Base-by-base conservation (phyloP, 208 protist species). In the Leishmania guyanensis region DNA sequence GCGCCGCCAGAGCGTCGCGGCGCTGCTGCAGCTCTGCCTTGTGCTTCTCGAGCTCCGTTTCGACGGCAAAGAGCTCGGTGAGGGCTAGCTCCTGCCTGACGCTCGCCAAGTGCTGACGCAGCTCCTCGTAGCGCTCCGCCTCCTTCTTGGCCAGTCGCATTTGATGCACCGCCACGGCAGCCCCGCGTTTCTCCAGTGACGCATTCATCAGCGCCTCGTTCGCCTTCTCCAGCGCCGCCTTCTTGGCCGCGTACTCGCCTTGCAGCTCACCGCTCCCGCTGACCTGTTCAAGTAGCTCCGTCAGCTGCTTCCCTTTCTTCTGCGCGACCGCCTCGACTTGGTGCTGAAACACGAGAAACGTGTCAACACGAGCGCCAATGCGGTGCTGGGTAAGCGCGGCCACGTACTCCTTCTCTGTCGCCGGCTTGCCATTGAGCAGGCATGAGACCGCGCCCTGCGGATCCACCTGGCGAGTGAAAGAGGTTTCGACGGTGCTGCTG, bases 271-370 rank as follows among this genome's bases (percentile, higher is more conserved):
- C 94, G 64, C 97, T 99, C 33, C 98, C 97, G 84, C 93, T 98
- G 33, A 99, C 91, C 53, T 97, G 80, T 84, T 99, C 99, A 16
- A 99, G 90, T n/a, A 99, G 80, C 51, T 94, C 90, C 9, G 99
- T 99, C 26, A 99, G 89, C 78, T 99, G 94, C 73, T 94, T 92
- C 29, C 98, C 93, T 50, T 88, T 95, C 78, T 99, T 99, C n/a
- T 94, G 90, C 5, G 98, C 98, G 5, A 99, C 89, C 3, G 84
- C 87, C 70, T 99, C 94, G 9, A 99, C 98, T 79, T 99, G 98
- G 81, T 99, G 98, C 86, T 99, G 98, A 73, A 98, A 99, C 10
- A 99, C 93, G 29, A 99, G 86, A 78, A 99, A 99, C 74, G 99
- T 99, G 73, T 92, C 92, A 0, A 97, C 93, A 62, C 99, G 97